Base-by-base conservation (phyloP, 768 basidiomycete species). In the Clitopilus passeckerianus region DNA sequence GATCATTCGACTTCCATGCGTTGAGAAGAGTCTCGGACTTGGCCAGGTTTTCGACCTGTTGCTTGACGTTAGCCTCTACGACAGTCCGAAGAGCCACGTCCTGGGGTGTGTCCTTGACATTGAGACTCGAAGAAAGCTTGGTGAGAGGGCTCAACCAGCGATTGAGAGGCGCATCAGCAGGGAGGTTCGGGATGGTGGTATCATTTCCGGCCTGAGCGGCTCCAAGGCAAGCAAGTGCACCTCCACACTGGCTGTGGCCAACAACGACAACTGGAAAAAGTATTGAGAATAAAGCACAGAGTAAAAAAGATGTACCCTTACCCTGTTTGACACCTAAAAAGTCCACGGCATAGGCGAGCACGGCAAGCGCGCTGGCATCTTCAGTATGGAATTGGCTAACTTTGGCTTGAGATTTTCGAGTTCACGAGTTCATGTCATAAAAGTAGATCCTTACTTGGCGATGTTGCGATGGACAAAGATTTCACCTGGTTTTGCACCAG, bases 381-480 rank as follows among this genome's bases (percentile, higher is more conserved):
- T 86, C 71, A 3, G 78, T 74, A 58, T 84, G 86, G 68, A 93
- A 81, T 74, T 93, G 93, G 69, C 90, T 91, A 61, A 35, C 27
- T 7, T 7, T 50, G 63, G 34, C 44, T 22, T 27, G 57, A 35
- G 27, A 30, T 34, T 23, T 35, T 33, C 24, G 44, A 56, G 44
- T 27, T 4, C 34, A 54, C 22, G 57, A 53, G 16, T n/a, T n/a
- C 33, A 20, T 34, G 30, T 9, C 33, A 37, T 18, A 34, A 20
- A 53, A 57, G 23, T 27, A 43, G 8, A 27, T 35, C 73, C 86
- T 59, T 64, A 91, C 88, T 96, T 95, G 57, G 92, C 93, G 63
- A 95, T 87, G 72, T 95, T 95, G 53, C 93, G 78, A 72, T 93
- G 86, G 27, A 89, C 86, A 66, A 95, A 95, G 61, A 91, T 83